Base-by-base conservation (phyloP, 1,139 yeast genomes). In the Saccharomyces hybrid region DNA sequence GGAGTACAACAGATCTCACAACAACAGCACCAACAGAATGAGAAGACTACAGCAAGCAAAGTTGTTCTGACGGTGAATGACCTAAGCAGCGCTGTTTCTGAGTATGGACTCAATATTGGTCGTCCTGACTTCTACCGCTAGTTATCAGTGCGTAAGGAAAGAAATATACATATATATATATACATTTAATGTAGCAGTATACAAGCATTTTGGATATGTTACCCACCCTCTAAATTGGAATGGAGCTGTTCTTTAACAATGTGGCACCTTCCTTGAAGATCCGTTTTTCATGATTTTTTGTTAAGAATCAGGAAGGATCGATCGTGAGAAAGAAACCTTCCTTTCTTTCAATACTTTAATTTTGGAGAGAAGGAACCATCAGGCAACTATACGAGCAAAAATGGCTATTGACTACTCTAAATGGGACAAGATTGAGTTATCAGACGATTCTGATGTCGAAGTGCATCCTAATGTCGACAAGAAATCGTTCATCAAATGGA, bases 381-480 rank as follows among this genome's bases (percentile, higher is more conserved):
- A 26, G 5, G 5, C 27, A 26, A 6, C 4, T n/a, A 31, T 14
- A 48, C 23, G 13, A 8, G 7, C 7, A 16, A 14, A 28, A 34
- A 85, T 85, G 90, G 81, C 88, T 52, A 84, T 91, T 63, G 99
- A 93, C 69, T 93, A 93, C 72, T 90, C 97, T 13, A 93, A 93
- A 70, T 93, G 99, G 98, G 99, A 93, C 72, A 89, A 89, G 69
- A 81, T 93, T 57, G 99, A 93, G 70, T 76, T 93, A 50, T 88
- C 97, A 16, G 99, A 93, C 69, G 99, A 93, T 70, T 88, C 97
- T 5, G 98, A 93, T 68, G 78, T 91, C 51, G 99, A 93, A 67
- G 99, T 91, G 8, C 99, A 95, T 70, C 99, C 99, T 57, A 95
- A 95, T 67, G 99, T 95, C 34, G 99, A 95, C 72, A 95, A 95